phyloP scores from a whole-genome alignment of 106 monocot genomes.

The Allium fistulosum region DNA sequence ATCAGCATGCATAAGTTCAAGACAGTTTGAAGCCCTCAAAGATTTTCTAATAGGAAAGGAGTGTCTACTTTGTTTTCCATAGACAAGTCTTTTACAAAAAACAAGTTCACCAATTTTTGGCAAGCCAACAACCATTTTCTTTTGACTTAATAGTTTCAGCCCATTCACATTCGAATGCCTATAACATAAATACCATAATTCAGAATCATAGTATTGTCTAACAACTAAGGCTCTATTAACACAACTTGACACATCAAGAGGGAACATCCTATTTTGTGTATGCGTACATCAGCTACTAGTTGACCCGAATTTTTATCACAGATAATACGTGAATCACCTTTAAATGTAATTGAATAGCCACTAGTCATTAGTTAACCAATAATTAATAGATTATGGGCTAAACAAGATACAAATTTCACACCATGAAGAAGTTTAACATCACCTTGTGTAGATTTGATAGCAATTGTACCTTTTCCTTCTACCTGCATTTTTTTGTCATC shows the following conservation, averaged over 20 bases:
- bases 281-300: too few relatives aligned
- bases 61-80: background rate
- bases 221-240: slow-evolving; percentile 3
- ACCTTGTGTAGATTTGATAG: too few relatives aligned
- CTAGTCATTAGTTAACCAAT: too few relatives aligned
- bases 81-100: background rate
- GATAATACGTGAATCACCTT: too few relatives aligned
- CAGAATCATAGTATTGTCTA: background rate
- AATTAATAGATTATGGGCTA: too few relatives aligned
- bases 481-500: too few relatives aligned
- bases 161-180: slow-evolving; percentile 10
- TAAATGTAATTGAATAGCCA: too few relatives aligned
- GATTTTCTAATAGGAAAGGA: background rate
- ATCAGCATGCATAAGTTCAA: background rate
- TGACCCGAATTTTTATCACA: too few relatives aligned
- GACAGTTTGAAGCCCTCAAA: background rate
- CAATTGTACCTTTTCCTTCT: too few relatives aligned
- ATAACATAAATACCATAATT: slow-evolving; percentile 6
- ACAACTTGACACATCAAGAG: slow-evolving; percentile 1
- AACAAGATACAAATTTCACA: too few relatives aligned
- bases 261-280: slow-evolving; percentile 5
- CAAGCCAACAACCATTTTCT: too few relatives aligned
- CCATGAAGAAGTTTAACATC: too few relatives aligned
- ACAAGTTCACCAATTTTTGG: background rate
- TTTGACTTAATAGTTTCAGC: slow-evolving; percentile 2